These are phyloP conservation scores for Kondoa subrosea DNA, from an alignment of 768 basidiomycete species.

Conservation along the genomic window DNA sequence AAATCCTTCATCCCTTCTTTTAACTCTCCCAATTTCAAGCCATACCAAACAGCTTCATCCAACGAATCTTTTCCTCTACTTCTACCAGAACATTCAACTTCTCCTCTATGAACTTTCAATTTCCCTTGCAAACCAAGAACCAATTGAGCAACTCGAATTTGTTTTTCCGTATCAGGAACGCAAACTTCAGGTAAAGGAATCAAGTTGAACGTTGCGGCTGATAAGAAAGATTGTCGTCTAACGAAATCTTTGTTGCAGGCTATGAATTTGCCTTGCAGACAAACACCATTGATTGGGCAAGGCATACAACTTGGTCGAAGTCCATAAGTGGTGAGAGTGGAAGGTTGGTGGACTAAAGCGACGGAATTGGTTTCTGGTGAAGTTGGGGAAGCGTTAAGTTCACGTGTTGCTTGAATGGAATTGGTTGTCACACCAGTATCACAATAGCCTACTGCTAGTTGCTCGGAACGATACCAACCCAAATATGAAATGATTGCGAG, in stretches of 20 bases:
- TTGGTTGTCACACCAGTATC: slow-evolving; percentile 30
- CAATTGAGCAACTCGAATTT: slow-evolving; percentile 30
- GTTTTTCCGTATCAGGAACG: slow-evolving; percentile 33
- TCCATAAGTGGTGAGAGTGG: not conserved
- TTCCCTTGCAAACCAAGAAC: slow-evolving; percentile 28
- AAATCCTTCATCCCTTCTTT: slow-evolving; percentile 12
- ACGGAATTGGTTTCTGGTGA: slow-evolving; percentile 27
- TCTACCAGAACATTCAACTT: slow-evolving; percentile 29
- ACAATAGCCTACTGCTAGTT: slow-evolving; percentile 32
- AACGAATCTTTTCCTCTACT: slow-evolving; percentile 19
- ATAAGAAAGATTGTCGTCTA: slow-evolving; percentile 22
- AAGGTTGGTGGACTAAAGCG: slow-evolving; percentile 28
- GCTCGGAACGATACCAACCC: slow-evolving; percentile 19
- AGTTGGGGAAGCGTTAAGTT: slow-evolving; percentile 16
- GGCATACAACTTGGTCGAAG: slow-evolving; percentile 29
- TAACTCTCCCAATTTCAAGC: slow-evolving; percentile 14
- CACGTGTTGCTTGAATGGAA: slow-evolving; percentile 24
- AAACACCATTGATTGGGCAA: slow-evolving; percentile 34
- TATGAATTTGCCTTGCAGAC: slow-evolving; percentile 29
- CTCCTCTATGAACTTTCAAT: slow-evolving; percentile 29
- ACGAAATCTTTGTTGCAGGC: slow-evolving; percentile 33
- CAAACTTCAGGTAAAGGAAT: slow-evolving; percentile 32
- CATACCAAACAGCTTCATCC: slow-evolving; percentile 15
- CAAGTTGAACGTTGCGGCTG: slow-evolving; percentile 27
- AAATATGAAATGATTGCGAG: slow-evolving; percentile 6